Evolutionary conservation across 2,329 filamentous ascomycete genomes (phyloP).

Genomic region (Claviceps quebecensis): DNA sequence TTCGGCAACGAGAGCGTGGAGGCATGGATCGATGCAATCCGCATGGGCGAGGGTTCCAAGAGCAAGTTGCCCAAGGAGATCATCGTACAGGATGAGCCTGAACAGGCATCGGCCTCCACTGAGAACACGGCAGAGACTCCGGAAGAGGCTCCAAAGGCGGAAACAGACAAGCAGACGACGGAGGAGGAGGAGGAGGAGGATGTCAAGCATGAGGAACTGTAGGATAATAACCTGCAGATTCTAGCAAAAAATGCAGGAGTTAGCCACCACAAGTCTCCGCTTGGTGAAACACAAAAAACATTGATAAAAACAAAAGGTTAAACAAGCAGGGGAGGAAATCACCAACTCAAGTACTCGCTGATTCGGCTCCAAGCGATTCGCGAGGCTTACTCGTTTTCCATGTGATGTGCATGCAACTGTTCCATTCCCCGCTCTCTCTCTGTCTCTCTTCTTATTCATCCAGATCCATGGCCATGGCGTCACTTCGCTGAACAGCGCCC

Average conservation of each 20-base stretch:
- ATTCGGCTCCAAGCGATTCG: not conserved
- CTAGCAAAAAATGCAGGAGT: not conserved
- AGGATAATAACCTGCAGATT: conserved; percentile 8
- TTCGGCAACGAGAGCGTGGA: conserved; percentile 54
- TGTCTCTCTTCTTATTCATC: conserved; percentile 16
- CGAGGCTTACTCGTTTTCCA: not conserved
- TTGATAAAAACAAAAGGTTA: not conserved
- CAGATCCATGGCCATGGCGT: conserved; percentile 36
- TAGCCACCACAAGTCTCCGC: not conserved
- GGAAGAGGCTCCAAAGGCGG: conserved; percentile 10
- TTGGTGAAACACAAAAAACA: too few relatives aligned
- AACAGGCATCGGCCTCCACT: conserved; percentile 12
- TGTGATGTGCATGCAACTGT: not conserved
- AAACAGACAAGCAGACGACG: conserved; percentile 9
- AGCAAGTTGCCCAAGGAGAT: conserved; percentile 51
- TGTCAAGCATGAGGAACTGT: conserved; percentile 36
- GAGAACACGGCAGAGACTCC: conserved; percentile 8
- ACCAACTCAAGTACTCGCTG: not conserved
- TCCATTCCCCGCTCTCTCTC: not conserved
- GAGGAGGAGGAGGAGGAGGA: conserved; percentile 16
- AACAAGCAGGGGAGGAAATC: not conserved
- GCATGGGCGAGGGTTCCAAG: conserved; percentile 76
- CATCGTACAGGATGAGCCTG: conserved; percentile 26
- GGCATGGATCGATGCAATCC: conserved; percentile 80
- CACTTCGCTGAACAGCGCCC: conserved; percentile 34